These are phyloP conservation scores for Penicillium diatomitis DNA, from an alignment of 495 filamentous ascomycete genomes.

Conservation along the genomic window DNA sequence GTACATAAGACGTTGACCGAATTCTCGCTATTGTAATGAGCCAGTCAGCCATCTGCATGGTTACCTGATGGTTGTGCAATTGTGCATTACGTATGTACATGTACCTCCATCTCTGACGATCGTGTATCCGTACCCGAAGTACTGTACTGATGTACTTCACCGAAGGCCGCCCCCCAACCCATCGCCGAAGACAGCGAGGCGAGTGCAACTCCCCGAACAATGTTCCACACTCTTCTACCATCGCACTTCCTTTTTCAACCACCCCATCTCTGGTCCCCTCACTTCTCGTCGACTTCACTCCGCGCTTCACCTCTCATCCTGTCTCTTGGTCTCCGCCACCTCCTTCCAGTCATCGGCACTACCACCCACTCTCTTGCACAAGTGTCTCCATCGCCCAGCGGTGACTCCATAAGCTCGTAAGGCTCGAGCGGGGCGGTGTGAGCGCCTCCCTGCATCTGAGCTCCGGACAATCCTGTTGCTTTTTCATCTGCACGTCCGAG, in stretches of 20 bases:
- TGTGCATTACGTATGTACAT: no score
- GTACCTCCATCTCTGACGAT: neutral
- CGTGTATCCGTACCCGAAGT: constrained; percentile 14
- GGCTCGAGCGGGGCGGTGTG: constrained; percentile 14
- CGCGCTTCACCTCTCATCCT: neutral
- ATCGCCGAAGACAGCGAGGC: constrained; percentile 19
- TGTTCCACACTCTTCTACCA: constrained; percentile 2
- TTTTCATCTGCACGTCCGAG: constrained; percentile 20
- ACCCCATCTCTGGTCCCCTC: neutral
- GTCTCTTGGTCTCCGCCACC: neutral
- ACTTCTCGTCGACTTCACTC: constrained; percentile 1
- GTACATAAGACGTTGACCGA: no score
- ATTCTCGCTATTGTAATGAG: no score
- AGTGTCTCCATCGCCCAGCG: neutral
- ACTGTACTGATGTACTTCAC: no score
- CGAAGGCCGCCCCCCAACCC: constrained; percentile 1
- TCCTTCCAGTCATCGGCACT: neutral
- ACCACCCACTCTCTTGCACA: no score
- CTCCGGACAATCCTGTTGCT: constrained; percentile 15
- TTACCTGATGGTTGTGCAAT: no score
- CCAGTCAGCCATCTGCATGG: no score
- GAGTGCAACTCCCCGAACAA: neutral
- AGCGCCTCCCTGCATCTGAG: constrained; percentile 5
- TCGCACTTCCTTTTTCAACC: neutral
- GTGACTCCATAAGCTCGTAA: neutral